Evolutionary conservation across 2,329 filamentous ascomycete species (phyloP), one percentile per base, ranked within the genome.

Genomic region (Fusarium nanum): DNA sequence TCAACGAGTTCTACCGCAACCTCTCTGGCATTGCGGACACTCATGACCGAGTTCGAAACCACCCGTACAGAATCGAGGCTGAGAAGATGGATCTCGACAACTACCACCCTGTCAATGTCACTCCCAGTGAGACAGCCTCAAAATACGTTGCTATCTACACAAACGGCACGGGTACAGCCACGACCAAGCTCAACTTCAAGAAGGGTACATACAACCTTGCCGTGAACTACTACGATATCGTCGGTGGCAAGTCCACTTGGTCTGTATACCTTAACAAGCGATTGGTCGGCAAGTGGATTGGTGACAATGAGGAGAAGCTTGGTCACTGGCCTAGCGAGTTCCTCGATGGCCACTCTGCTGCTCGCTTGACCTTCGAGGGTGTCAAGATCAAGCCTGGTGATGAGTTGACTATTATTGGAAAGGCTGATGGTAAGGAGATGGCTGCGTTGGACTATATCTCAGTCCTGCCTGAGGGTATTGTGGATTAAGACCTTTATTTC

Each of bases 401-500:
- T 68, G 73, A 76, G 56, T 68, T 91, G 56, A 86, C 81, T 70
- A 83, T 91, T 63, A 83, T 87, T 5, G 89, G 89, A 0, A 80
- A 72, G 30, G 84, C 90, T 0, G 81, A 90, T 76, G 89, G 89
- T 0, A 79, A 81, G 27, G 91, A 92, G 79, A 83, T 83, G 13
- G 91, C 90, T 54, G 88, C 90, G 7, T 56, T 93, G 65, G 90
- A 93, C 79, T 92, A 92, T 76, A 78, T 92, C 44, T 84, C 85
- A 6, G 78, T 93, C 50, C 75, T 92, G 61, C 90, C 90, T 1
- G 34, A 64, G 22, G 64, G 64, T 9, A n/a, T 68, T 13, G n/a
- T 68, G 30, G 64, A 68, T 28, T 68, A 32, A 56, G 32, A 4
- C 7, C 5, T 6, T 27, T 16, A 3, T 14, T 27, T 25, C 6